Percentiles rank a stretch among this genome's conserved stretches.
Evolutionary conservation across 306 rosid species (phyloP).

Genomic region (Heteromeles arbutifolia): DNA sequence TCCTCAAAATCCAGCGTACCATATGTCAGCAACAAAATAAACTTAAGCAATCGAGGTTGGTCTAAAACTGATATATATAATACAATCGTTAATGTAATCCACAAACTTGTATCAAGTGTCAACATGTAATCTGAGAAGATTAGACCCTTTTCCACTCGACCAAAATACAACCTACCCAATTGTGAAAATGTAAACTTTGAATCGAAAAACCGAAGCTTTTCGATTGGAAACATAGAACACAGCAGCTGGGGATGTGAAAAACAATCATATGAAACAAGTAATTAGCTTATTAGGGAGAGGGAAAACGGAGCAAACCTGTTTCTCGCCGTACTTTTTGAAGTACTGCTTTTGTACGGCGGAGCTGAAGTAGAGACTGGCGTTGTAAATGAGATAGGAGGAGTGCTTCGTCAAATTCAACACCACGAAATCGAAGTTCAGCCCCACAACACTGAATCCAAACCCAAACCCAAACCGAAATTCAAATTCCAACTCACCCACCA

Average conservation of each 20-base stretch:
- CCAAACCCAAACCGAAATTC: too few species aligned
- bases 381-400: conserved; percentile 72
- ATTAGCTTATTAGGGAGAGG: background rate
- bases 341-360: conserved; percentile 63
- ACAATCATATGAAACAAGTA: background rate
- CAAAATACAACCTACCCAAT: too few species aligned
- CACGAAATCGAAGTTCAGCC: conserved; percentile 80
- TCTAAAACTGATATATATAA: too few species aligned
- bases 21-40: too few species aligned
- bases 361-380: conserved; percentile 72
- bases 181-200: background rate
- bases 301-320: conserved; percentile 36
- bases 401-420: conserved; percentile 81
- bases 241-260: background rate
- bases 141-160: too few species aligned
- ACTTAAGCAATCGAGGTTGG: too few species aligned
- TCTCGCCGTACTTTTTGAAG: conserved; percentile 53
- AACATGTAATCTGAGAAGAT: too few species aligned
- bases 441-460: conserved; percentile 58
- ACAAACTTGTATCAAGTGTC: too few species aligned
- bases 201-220: background rate
- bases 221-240: background rate
- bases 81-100: too few species aligned
- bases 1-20: too few species aligned
- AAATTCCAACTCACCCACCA: too few species aligned